These are phyloP conservation scores for Vaucheria bursata DNA, from an alignment of 352 stramenopile genomes.

Conservation along the genomic window DNA sequence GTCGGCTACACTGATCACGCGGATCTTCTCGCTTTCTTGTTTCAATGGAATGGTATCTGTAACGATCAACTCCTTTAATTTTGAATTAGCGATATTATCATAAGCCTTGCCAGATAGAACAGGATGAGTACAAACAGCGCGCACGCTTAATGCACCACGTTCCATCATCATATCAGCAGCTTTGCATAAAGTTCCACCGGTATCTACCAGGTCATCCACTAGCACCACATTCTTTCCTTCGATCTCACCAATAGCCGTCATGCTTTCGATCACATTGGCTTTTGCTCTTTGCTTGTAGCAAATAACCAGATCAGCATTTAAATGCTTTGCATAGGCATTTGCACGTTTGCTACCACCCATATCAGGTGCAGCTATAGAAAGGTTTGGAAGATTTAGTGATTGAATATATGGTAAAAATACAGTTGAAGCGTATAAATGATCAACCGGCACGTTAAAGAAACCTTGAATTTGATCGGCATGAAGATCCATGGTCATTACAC, in stretches of 20 bases:
- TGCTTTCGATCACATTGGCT: slow-evolving; percentile 1
- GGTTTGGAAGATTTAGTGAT: background rate
- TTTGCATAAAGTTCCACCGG: slow-evolving; percentile 64
- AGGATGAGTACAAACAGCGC: slow-evolving; percentile 76
- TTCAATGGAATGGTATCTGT: background rate
- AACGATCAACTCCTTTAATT: background rate
- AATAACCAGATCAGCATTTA: background rate
- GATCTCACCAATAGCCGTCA: slow-evolving; percentile 74
- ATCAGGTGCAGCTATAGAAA: background rate
- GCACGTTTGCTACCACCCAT: background rate
- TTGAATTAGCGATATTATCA: background rate
- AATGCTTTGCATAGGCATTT: background rate
- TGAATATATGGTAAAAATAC: slow-evolving; percentile 2
- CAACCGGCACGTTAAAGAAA: background rate
- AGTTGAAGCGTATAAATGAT: background rate
- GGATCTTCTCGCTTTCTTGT: too few relatives aligned
- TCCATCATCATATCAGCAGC: slow-evolving; percentile 67
- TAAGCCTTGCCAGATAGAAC: slow-evolving; percentile 53
- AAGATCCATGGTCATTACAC: background rate
- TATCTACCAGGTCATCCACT: slow-evolving; percentile 81
- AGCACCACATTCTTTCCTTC: slow-evolving; percentile 75
- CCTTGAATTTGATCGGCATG: slow-evolving; percentile 2
- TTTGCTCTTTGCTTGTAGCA: background rate
- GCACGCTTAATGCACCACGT: slow-evolving; percentile 70
- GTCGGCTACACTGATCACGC: too few relatives aligned